Evolutionary conservation across 129 eudicot species (phyloP).

Genomic region (Pulicaria dysenterica): DNA sequence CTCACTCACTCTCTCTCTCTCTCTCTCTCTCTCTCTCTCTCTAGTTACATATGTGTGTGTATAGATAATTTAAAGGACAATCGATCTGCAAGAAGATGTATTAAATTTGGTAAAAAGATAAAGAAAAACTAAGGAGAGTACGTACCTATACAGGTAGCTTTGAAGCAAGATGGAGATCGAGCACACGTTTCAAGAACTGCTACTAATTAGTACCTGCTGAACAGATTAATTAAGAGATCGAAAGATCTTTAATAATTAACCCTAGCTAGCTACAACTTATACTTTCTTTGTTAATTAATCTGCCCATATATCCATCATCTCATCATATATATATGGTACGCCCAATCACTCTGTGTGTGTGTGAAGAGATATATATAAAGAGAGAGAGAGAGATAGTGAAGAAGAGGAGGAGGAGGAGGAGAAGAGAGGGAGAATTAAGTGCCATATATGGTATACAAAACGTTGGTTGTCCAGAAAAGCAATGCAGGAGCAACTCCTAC

Average conservation of each 20-base stretch:
- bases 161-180: constrained; percentile 10
- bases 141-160: no score
- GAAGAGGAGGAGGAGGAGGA: no score
- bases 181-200: constrained; percentile 26
- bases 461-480: constrained; percentile 32
- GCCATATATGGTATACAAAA: constrained; percentile 27
- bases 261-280: background rate
- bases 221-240: no score
- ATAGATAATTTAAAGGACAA: background rate
- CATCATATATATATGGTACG: no score
- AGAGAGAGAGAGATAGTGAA: background rate
- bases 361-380: no score
- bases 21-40: no score
- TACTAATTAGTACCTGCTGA: no score
- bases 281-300: background rate
- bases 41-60: background rate
- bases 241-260: no score
- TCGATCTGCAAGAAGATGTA: constrained; percentile 14
- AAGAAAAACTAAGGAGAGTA: constrained; percentile 6
- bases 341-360: background rate
- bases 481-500: constrained; percentile 9
- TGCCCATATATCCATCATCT: background rate
- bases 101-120: constrained; percentile 3
- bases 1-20: no score
- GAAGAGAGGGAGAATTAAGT: constrained; percentile 1